Evolutionary conservation across 768 basidiomycete genomes (phyloP).

Genomic region (Steccherinum ochraceum): DNA sequence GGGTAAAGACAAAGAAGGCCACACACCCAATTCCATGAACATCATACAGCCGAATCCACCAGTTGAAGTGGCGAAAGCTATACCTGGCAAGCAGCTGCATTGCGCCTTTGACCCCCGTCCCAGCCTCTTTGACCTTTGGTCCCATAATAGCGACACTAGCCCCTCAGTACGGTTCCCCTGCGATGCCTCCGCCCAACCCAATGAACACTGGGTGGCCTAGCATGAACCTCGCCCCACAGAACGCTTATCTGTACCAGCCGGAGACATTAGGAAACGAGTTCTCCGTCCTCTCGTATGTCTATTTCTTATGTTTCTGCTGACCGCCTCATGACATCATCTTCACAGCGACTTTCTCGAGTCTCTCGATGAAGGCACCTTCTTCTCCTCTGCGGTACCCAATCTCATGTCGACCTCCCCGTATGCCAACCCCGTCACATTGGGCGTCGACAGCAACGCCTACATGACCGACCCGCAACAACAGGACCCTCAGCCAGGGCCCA

Average conservation of each 20-base stretch:
- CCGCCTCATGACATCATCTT: not conserved
- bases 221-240: slow-evolving; percentile 40
- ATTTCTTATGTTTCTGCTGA: too few relatives aligned
- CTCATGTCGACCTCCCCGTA: slow-evolving; percentile 32
- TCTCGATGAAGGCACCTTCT: slow-evolving; percentile 78
- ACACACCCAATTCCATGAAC: not conserved
- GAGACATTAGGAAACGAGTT: slow-evolving; percentile 79
- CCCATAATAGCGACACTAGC: slow-evolving; percentile 16
- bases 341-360: slow-evolving; percentile 85
- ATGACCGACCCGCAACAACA: slow-evolving; percentile 21
- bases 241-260: slow-evolving; percentile 60
- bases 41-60: slow-evolving; percentile 12
- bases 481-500: slow-evolving; percentile 12
- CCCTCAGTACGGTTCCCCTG: slow-evolving; percentile 15
- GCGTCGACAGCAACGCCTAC: slow-evolving; percentile 17
- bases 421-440: slow-evolving; percentile 16
- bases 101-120: not conserved
- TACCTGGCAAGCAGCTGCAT: slow-evolving; percentile 18
- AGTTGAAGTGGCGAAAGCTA: slow-evolving; percentile 17
- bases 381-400: slow-evolving; percentile 51
- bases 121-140: slow-evolving; percentile 4
- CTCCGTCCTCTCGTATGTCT: slow-evolving; percentile 68
- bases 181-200: slow-evolving; percentile 17
- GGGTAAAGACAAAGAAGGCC: slow-evolving; percentile 33
- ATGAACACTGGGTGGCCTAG: slow-evolving; percentile 45